Base-by-base conservation (phyloP, 208 protist genomes). In the Herpetomonas tarakana region DNA sequence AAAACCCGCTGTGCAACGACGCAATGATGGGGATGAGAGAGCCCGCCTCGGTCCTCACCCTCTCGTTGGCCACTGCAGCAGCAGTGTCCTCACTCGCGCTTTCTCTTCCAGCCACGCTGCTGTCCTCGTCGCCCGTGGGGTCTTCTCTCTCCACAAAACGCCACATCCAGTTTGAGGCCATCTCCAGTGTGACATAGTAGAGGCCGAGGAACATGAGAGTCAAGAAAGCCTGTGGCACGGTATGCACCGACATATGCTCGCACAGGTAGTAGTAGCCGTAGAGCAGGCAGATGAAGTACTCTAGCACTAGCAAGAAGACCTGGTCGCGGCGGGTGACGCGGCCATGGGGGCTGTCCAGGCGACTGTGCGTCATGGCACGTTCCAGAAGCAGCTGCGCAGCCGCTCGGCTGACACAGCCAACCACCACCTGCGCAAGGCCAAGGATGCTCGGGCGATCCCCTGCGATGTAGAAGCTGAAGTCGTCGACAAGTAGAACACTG, bases 1-100 rank as follows among this genome's bases (percentile, higher is more conserved):
- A 52, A 52, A 52, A 52, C 21, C 46, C 46, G n/a, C n/a, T 26
- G 46, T 52, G 46, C 6, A 52, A 18, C 7, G 46, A 52, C 7
- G 22, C 11, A 7, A 52, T 18, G 6, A 18, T 52, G 46, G 46
- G 22, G 7, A 52, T 52, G 46, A 52, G 18, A 7, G n/a, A 18
- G 6, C 21, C 38, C 14, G 38, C 38, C 14, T 11, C 11, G 38
- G 14, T n/a, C 38, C 14, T 18, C 18, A 45, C n/a, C n/a, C n/a
- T n/a, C n/a, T n/a, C n/a, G n/a, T n/a, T n/a, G n/a, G n/a, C n/a
- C n/a, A n/a, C n/a, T n/a, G n/a, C n/a, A n/a, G n/a, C n/a, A n/a
- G n/a, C 18, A 27, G n/a, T 19, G 46, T 9, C 21, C 9, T 26
- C 24, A 52, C 46, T 7, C 21, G 6, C 46, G 19, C n/a, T 26